Conservation (phyloP, 345 rosid species). For the Erodium maritimum region DNA sequence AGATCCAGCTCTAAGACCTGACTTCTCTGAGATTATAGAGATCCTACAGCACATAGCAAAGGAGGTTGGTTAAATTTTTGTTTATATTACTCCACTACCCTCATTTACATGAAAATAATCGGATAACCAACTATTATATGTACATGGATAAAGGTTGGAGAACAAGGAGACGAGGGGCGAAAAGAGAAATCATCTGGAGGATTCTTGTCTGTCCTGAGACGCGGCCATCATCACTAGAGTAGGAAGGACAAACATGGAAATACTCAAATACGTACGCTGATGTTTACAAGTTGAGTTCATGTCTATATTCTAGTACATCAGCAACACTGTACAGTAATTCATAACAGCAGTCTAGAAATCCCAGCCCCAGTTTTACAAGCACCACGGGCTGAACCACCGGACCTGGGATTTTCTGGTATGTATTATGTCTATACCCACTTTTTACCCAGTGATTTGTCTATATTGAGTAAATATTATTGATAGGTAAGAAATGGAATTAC, state of each 20-base stretch:
- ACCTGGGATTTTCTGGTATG: not conserved
- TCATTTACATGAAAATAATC: not conserved
- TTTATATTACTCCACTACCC: not conserved
- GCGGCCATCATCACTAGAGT: conserved; percentile 67
- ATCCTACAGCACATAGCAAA: conserved; percentile 54
- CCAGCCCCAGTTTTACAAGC: not conserved
- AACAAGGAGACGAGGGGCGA: conserved; percentile 49
- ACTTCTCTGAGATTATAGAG: conserved; percentile 62
- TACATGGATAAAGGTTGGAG: conserved; percentile 42
- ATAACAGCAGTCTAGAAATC: not conserved
- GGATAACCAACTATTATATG: not conserved
- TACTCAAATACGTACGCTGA: too few relatives aligned
- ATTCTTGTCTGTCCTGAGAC: conserved; percentile 62
- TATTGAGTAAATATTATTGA: not conserved
- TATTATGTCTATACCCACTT: not conserved
- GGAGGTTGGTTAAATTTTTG: conserved; percentile 36
- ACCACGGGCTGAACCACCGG: not conserved
- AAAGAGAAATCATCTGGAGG: conserved; percentile 68
- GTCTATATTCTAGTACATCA: not conserved
- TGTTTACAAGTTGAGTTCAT: conserved; percentile 6
- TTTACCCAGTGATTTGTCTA: not conserved
- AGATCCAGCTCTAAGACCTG: conserved; percentile 81
- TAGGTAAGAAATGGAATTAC: too few relatives aligned
- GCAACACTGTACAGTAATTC: not conserved
- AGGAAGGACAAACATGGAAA: not conserved